Percentiles rank a stretch among this genome's conserved stretches.
Evolutionary conservation across 257 asterid species (phyloP).

Genomic region (Solanum pimpinellifolium): DNA sequence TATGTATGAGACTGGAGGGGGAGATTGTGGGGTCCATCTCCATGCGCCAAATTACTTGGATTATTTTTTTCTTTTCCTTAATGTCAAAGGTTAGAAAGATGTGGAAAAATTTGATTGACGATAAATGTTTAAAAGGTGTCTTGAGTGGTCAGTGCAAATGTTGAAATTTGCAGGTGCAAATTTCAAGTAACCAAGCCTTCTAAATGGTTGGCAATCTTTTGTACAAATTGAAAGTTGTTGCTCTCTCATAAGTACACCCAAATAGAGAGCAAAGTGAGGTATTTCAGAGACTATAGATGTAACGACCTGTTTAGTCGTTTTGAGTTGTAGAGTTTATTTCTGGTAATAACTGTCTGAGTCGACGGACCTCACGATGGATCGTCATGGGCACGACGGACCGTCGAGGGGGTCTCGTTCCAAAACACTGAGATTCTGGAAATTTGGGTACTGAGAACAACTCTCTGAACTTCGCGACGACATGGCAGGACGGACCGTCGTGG

Average conservation of each 20-base stretch:
- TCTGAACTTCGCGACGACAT: no score
- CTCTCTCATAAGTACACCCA: not conserved
- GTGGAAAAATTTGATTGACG: not conserved
- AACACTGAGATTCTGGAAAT: no score
- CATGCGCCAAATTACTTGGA: not conserved
- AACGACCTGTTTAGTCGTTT: no score
- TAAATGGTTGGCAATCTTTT: not conserved
- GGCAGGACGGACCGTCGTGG: no score
- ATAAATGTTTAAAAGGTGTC: not conserved
- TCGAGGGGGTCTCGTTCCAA: no score
- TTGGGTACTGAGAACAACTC: no score
- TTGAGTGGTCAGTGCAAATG: no score
- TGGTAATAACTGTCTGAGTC: no score
- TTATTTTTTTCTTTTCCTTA: not conserved
- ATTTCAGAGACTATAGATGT: not conserved
- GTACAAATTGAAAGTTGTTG: not conserved
- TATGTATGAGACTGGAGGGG: not conserved
- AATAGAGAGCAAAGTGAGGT: not conserved
- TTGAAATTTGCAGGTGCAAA: not conserved
- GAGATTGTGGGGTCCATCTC: not conserved
- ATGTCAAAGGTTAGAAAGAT: not conserved
- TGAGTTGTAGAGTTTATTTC: no score
- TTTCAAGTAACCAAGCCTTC: not conserved
- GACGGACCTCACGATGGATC: no score
- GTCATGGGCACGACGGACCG: no score